Percentiles rank a stretch among this genome's conserved stretches.
Conservation (phyloP, 352 stramenopile genomes). For the Globisporangium camurandrum region DNA sequence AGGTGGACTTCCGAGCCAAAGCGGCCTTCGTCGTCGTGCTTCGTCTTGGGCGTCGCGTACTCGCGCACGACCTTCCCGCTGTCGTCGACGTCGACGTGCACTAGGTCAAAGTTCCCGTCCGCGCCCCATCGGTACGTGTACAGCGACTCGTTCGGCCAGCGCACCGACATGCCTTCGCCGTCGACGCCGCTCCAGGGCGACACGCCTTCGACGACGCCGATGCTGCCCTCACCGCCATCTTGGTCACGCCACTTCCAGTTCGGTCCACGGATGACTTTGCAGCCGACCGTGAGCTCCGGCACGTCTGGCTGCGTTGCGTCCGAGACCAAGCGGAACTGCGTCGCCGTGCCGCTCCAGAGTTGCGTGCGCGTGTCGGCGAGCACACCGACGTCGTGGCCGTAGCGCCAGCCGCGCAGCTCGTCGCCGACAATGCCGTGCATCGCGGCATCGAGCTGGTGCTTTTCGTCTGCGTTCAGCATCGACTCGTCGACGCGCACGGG, state of each 20-base stretch:
- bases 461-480: slow-evolving; percentile 46
- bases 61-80: slow-evolving; percentile 63
- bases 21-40: slow-evolving; percentile 60
- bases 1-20: slow-evolving; percentile 77
- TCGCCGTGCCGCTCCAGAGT: slow-evolving; percentile 73
- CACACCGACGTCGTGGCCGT: slow-evolving; percentile 70
- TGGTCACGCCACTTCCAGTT: slow-evolving; percentile 89
- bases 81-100: slow-evolving; percentile 80
- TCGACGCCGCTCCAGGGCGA: slow-evolving; percentile 85
- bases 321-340: slow-evolving; percentile 52
- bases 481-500: slow-evolving; percentile 51
- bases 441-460: slow-evolving; percentile 49
- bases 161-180: slow-evolving; percentile 84
- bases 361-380: slow-evolving; percentile 58
- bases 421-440: slow-evolving; percentile 64
- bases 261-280: slow-evolving; percentile 83
- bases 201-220: slow-evolving; percentile 77
- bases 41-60: slow-evolving; percentile 62
- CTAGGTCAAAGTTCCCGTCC: slow-evolving; percentile 82
- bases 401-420: slow-evolving; percentile 41
- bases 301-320: slow-evolving; percentile 35
- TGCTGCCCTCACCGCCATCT: slow-evolving; percentile 78
- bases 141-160: slow-evolving; percentile 82
- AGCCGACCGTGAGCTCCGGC: slow-evolving; percentile 68
- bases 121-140: slow-evolving; percentile 87